Conservation (phyloP, 768 basidiomycete genomes). For the Mycena pura region DNA sequence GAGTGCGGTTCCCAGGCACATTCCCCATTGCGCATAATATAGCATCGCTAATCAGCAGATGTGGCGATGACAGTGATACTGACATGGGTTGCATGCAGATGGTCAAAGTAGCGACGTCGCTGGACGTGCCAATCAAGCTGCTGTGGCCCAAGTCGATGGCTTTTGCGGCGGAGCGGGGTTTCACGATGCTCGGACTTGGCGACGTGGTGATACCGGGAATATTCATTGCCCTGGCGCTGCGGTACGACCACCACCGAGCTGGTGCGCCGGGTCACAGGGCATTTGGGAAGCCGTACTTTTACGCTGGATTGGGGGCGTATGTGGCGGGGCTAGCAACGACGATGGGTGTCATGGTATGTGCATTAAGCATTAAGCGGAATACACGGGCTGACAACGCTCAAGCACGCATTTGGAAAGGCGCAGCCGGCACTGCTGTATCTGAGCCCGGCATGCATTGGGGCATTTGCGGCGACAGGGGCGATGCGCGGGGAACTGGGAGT, state of each 20-base stretch:
- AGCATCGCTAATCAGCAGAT: constrained; percentile 5
- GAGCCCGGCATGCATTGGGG: constrained; percentile 79
- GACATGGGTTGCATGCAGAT: constrained; percentile 58
- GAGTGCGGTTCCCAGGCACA: constrained; percentile 35
- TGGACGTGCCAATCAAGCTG: constrained; percentile 94
- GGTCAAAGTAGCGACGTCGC: constrained; percentile 88
- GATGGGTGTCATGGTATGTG: constrained; percentile 74
- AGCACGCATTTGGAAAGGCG: constrained; percentile 70
- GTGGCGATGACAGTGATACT: not conserved
- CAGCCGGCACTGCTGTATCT: constrained; percentile 96
- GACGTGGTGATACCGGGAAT: constrained; percentile 75
- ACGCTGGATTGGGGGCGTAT: constrained; percentile 72
- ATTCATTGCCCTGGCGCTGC: constrained; percentile 84
- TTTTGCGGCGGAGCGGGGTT: constrained; percentile 61
- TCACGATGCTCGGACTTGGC: constrained; percentile 91
- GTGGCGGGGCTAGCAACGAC: constrained; percentile 73
- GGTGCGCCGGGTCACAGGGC: constrained; percentile 32
- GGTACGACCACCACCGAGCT: constrained; percentile 73
- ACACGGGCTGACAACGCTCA: not conserved
- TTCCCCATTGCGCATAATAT: not conserved
- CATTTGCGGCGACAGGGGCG: constrained; percentile 66
- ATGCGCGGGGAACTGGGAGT: constrained; percentile 71
- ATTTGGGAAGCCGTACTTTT: constrained; percentile 81
- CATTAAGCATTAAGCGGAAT: not conserved
- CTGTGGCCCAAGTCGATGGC: constrained; percentile 77